Evolutionary conservation across 305 asterid genomes (phyloP).

Genomic region (Nicotiana rustica): DNA sequence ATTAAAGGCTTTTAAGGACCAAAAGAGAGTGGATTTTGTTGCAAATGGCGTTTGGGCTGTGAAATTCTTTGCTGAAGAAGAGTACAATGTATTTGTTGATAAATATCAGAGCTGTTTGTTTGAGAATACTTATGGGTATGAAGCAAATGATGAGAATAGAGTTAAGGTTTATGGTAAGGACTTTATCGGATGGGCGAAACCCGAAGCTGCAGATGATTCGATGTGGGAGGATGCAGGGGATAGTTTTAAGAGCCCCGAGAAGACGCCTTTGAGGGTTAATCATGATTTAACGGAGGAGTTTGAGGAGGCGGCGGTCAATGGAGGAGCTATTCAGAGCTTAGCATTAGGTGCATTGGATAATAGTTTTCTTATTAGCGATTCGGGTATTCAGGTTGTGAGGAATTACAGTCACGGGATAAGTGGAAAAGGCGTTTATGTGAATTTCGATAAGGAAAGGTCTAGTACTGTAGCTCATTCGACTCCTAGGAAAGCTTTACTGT

Average conservation of each 20-base stretch:
- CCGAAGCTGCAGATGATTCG: conserved; percentile 89
- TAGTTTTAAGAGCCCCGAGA: conserved; percentile 57
- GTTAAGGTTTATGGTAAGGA: conserved; percentile 97
- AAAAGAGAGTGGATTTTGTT: conserved; percentile 84
- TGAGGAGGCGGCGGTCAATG: conserved; percentile 76
- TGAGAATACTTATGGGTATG: conserved; percentile 87
- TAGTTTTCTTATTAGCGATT: conserved; percentile 88
- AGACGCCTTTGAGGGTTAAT: conserved; percentile 53
- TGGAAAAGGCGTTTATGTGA: conserved; percentile 91
- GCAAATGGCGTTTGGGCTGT: conserved; percentile 90
- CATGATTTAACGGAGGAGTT: conserved; percentile 81
- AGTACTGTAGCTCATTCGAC: conserved; percentile 51
- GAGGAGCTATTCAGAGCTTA: conserved; percentile 85
- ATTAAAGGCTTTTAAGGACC: conserved; percentile 75
- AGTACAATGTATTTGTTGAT: conserved; percentile 59
- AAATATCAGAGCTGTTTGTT: conserved; percentile 74
- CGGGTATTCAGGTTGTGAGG: conserved; percentile 92
- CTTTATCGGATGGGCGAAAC: conserved; percentile 95
- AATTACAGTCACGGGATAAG: conserved; percentile 92
- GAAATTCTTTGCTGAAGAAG: conserved; percentile 66
- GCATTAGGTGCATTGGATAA: conserved; percentile 96
- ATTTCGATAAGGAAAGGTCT: conserved; percentile 64
- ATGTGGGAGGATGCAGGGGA: conserved; percentile 97
- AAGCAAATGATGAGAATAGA: conserved; percentile 78
- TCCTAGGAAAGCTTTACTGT: conserved; percentile 88